These are phyloP conservation scores for Plasmodium gaboni DNA, from an alignment of 169 alveolate genomes.

Conservation along the genomic window DNA sequence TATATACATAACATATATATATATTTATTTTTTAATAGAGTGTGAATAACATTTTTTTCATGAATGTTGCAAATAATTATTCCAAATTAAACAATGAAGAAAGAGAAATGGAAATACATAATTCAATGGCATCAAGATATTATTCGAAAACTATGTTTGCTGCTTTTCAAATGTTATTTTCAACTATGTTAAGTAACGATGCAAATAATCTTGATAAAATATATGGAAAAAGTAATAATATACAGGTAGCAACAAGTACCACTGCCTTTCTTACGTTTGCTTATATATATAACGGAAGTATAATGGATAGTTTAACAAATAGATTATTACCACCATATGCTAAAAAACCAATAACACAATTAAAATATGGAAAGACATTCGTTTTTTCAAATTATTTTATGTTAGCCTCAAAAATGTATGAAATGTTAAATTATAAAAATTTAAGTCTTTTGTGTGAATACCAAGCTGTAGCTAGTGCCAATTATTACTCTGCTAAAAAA, in stretches of 20 bases:
- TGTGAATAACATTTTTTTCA: constrained; percentile 11
- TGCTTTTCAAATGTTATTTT: constrained; percentile 25
- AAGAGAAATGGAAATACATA: constrained; percentile 11
- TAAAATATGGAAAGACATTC: constrained; percentile 48
- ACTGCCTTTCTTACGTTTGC: constrained; percentile 3
- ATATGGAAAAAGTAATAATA: neutral
- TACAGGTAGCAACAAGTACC: constrained; percentile 3
- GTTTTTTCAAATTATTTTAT: constrained; percentile 33
- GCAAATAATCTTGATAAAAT: constrained; percentile 26
- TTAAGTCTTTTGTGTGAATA: constrained; percentile 32
- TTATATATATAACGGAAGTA: constrained; percentile 24
- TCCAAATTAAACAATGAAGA: constrained; percentile 35
- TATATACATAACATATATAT: constrained; percentile 1
- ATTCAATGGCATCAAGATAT: constrained; percentile 40
- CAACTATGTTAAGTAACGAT: constrained; percentile 6
- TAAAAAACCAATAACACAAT: constrained; percentile 44
- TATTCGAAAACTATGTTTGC: constrained; percentile 36
- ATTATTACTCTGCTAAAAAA: constrained; percentile 14
- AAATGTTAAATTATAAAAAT: constrained; percentile 35
- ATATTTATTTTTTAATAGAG: constrained; percentile 21
- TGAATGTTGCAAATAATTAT: constrained; percentile 29
- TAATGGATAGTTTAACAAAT: constrained; percentile 34
- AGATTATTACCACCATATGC: constrained; percentile 42
- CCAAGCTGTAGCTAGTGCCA: constrained; percentile 40
- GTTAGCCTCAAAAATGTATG: neutral